phyloP scores from a whole-genome alignment of 1,139 yeast species.

The Lodderomyces beijingensis region DNA sequence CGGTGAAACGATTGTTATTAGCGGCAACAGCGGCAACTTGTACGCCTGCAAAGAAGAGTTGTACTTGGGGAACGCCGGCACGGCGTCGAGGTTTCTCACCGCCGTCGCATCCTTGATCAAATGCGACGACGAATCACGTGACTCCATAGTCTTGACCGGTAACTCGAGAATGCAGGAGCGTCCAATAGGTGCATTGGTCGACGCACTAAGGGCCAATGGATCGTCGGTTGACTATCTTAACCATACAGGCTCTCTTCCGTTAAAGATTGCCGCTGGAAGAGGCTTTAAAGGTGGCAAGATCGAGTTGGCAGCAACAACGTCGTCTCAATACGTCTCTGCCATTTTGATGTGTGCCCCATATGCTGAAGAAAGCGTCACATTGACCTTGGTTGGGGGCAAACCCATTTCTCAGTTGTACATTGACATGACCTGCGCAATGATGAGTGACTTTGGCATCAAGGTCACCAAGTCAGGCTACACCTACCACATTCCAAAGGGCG shows the following conservation, averaged over 20 bases:
- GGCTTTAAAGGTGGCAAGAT: slow-evolving; percentile 87
- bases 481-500: slow-evolving; percentile 84
- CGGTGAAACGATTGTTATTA: slow-evolving; percentile 81
- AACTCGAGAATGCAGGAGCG: slow-evolving; percentile 97
- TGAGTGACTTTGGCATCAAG: slow-evolving; percentile 80
- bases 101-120: slow-evolving; percentile 80
- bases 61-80: slow-evolving; percentile 96
- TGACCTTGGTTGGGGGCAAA: slow-evolving; percentile 89
- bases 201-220: slow-evolving; percentile 81
- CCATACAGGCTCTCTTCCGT: slow-evolving; percentile 79
- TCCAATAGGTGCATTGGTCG: slow-evolving; percentile 95
- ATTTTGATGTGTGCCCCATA: slow-evolving; percentile 97
- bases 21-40: slow-evolving; percentile 82
- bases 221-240: slow-evolving; percentile 68
- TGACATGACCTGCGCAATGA: slow-evolving; percentile 96
- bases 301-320: slow-evolving; percentile 91
- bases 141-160: slow-evolving; percentile 74
- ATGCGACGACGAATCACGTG: slow-evolving; percentile 14
- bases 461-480: slow-evolving; percentile 79
- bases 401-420: slow-evolving; percentile 95
- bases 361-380: slow-evolving; percentile 82
- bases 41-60: slow-evolving; percentile 58
- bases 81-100: slow-evolving; percentile 92
- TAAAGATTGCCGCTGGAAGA: slow-evolving; percentile 63
- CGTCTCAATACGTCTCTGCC: slow-evolving; percentile 96